A percentile compares a stretch with the other conserved stretches of the same genome.
phyloP scores from a whole-genome alignment of 306 rosid species.

The Corylus avellana region DNA sequence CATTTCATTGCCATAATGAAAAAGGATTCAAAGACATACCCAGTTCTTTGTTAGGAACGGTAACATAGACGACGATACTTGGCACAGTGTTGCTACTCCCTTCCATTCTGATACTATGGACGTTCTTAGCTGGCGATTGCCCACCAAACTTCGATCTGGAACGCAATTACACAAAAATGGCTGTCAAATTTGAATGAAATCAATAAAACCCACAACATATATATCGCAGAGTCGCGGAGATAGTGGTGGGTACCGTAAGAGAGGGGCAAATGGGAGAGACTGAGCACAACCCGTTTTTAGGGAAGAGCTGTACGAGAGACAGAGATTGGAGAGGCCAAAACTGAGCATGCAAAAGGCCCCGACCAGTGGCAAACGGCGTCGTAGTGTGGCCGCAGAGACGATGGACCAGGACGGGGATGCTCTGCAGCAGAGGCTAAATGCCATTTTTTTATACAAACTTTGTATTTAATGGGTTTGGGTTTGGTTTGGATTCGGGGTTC shows the following conservation, averaged over 20 bases:
- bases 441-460: conserved; percentile 35
- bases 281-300: conserved; percentile 55
- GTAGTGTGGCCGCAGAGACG: conserved; percentile 39
- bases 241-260: conserved; percentile 40
- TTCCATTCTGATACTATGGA: conserved; percentile 56
- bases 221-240: neutral
- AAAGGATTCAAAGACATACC: conserved; percentile 38
- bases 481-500: conserved; percentile 10
- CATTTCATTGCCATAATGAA: too few relatives aligned
- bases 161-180: neutral
- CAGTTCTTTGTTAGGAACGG: conserved; percentile 89
- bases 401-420: conserved; percentile 12
- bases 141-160: conserved; percentile 61
- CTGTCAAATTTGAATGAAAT: neutral
- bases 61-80: conserved; percentile 89
- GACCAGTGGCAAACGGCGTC: conserved; percentile 78
- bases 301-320: conserved; percentile 38
- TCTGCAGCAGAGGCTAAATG: conserved; percentile 43
- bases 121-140: conserved; percentile 34
- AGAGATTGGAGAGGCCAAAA: conserved; percentile 66
- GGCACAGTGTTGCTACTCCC: conserved; percentile 64
- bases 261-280: conserved; percentile 46
- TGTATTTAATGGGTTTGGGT: neutral
- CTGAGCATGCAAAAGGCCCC: conserved; percentile 79
- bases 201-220: neutral